These are phyloP conservation scores for Pseudogymnoascus sp. DNA, from an alignment of 2,329 filamentous ascomycete genomes.

Conservation along the genomic window DNA sequence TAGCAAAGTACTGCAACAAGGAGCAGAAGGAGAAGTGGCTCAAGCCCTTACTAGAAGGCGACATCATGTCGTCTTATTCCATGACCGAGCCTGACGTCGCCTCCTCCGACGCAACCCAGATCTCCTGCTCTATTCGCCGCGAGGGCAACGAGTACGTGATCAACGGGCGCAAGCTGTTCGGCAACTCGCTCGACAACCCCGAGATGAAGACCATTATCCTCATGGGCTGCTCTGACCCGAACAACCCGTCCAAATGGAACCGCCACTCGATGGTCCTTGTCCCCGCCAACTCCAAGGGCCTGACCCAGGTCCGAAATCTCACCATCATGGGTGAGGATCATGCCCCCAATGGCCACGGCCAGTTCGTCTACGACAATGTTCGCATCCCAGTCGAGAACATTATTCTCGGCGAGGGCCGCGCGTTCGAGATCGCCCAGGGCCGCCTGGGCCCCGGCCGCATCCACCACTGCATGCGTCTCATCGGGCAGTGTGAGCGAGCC, in stretches of 20 bases:
- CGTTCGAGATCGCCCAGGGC: constrained; percentile 36
- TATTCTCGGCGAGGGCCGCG: constrained; percentile 33
- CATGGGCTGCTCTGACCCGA: constrained; percentile 31
- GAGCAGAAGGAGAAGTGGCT: constrained; percentile 43
- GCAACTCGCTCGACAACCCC: constrained; percentile 32
- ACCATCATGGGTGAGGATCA: constrained; percentile 36
- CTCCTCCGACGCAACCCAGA: constrained; percentile 41
- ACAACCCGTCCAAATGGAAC: constrained; percentile 32
- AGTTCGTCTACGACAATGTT: constrained; percentile 35
- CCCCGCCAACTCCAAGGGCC: constrained; percentile 30
- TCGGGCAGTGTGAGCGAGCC: constrained; percentile 35
- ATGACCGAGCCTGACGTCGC: constrained; percentile 45
- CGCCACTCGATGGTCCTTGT: constrained; percentile 34
- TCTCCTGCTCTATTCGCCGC: constrained; percentile 30
- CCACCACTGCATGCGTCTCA: constrained; percentile 35
- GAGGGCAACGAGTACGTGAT: constrained; percentile 32
- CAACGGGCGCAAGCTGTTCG: constrained; percentile 35
- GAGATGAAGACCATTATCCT: constrained; percentile 19
- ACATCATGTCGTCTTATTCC: constrained; percentile 41
- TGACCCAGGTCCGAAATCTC: constrained; percentile 32
- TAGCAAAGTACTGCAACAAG: constrained; percentile 42
- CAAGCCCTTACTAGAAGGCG: constrained; percentile 39
- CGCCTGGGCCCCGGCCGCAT: constrained; percentile 34
- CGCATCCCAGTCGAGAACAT: constrained; percentile 33
- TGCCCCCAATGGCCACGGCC: constrained; percentile 35